Percentiles rank a stretch among this genome's conserved stretches.
Conservation (phyloP, 2,329 filamentous ascomycete genomes). For the Tolypocladium sp. region DNA sequence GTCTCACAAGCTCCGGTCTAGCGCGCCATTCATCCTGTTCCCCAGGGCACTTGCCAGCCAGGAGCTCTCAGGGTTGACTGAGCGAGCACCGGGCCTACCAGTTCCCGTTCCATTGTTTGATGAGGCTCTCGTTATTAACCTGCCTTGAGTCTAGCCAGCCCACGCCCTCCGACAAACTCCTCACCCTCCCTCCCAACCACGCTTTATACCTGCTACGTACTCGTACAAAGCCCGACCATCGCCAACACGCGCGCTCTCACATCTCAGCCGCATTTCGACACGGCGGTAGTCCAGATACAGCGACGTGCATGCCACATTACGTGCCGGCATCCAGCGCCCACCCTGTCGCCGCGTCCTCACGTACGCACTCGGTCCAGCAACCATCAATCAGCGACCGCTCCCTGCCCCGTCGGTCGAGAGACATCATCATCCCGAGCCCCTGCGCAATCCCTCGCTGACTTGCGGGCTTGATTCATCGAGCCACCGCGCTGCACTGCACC, state of each 20-base stretch:
- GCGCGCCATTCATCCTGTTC: not conserved
- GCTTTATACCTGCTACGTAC: not conserved
- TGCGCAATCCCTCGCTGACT: not conserved
- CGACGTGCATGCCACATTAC: not conserved
- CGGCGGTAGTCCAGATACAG: not conserved
- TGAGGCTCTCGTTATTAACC: not conserved
- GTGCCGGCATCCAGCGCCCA: constrained; percentile 7
- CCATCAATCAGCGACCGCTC: not conserved
- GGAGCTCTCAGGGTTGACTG: not conserved
- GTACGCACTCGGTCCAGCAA: not conserved
- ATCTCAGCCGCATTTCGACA: constrained; percentile 4
- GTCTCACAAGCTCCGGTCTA: not conserved
- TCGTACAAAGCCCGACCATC: not conserved
- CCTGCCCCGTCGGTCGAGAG: not conserved
- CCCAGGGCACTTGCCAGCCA: not conserved
- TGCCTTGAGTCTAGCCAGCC: not conserved
- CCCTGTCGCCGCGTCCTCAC: not conserved
- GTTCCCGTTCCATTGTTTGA: not conserved
- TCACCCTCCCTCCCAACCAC: not conserved
- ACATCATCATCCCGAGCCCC: not conserved
- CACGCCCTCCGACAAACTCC: not conserved
- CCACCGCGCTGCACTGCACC: not conserved
- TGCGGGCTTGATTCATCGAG: not conserved
- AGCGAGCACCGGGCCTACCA: not conserved
- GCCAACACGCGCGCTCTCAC: not conserved